Evolutionary conservation across 768 basidiomycete genomes (phyloP), one percentile per base, ranked within the genome.

Genomic region (Chalciporus pseudorubinellus): DNA sequence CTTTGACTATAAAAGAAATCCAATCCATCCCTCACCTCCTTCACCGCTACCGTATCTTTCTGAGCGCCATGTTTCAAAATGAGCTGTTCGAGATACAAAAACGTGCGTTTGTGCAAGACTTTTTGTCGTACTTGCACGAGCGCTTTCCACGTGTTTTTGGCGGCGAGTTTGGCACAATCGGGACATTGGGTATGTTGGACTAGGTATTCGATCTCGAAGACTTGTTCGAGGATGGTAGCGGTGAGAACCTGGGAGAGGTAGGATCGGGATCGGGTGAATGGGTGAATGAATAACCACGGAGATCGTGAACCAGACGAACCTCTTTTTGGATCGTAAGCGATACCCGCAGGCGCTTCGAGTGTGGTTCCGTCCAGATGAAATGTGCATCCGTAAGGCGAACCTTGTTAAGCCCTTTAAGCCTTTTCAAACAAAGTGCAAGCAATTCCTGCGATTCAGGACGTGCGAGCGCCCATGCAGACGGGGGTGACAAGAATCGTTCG

Each of bases 311-410:
- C 2, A 6, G 2, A 65, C 83, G 21, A 41, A 93, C 93, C 79
- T 98, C 97, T 76, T 99, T 99, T 74, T 99, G 97, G 55, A 99
- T 94, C 0, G 95, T 97, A 61, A 99, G 73, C 47, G 95, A 95
- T 49, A 99, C 84, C 42, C 92, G 82, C 55, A 98, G 69, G 33
- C 97, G 81, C 65, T 95, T 94, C 34, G 91, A 94, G 72, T 99
- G 95, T 3, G 97, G 97, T 65, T 99, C 97, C 19, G 97, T 99
- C 97, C 97, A 99, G 63, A 98, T 92, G 69, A 98, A 98, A 57
- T 93, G 91, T 2, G 97, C 97, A 56, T 98, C 95, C n/a, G 97
- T 95, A 39, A 99, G 72, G 44, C 95, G 89, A 22, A 98, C 93
- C 76, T 92, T 95, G 61, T 84, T 87, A 20, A 98, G 76, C 3